A percentile compares a stretch with the other conserved stretches of the same genome.
Evolutionary conservation across 129 eudicot species (phyloP).

Genomic region (Artemisia tridentata): DNA sequence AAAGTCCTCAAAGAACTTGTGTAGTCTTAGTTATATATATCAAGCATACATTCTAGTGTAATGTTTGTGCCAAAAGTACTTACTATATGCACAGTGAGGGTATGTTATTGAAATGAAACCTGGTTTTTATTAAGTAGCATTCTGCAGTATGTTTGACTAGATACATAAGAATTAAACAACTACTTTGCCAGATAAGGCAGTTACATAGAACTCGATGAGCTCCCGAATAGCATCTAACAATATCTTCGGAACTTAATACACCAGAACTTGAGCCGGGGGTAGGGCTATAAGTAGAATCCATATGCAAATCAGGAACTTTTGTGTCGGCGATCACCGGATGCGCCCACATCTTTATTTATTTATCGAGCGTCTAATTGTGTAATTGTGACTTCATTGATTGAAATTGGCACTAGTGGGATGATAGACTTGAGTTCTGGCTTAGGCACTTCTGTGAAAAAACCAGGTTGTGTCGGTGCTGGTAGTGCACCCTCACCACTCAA

Average conservation of each 20-base stretch:
- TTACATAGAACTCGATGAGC: too few species aligned
- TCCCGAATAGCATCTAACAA: too few species aligned
- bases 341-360: not conserved
- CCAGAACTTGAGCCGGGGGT: too few species aligned
- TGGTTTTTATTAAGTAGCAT: not conserved
- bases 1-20: slow-evolving; percentile 5
- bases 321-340: not conserved
- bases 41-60: too few species aligned
- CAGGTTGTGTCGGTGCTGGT: slow-evolving; percentile 24
- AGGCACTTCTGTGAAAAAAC: slow-evolving; percentile 14
- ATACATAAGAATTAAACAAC: not conserved
- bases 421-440: slow-evolving; percentile 4
- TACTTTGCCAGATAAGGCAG: too few species aligned
- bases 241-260: too few species aligned
- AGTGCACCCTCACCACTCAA: slow-evolving; percentile 27
- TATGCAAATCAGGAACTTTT: not conserved
- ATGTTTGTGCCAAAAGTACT: too few species aligned
- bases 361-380: slow-evolving; percentile 26
- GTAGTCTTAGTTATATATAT: not conserved
- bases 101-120: too few species aligned
- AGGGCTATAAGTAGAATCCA: not conserved
- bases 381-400: slow-evolving; percentile 26
- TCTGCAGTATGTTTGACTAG: not conserved
- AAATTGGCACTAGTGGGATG: slow-evolving; percentile 1
- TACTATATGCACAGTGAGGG: too few species aligned